Evolutionary conservation across 2,329 filamentous ascomycete species (phyloP), one percentile per base, ranked within the genome.

Genomic region (Huntiella moniliformis): DNA sequence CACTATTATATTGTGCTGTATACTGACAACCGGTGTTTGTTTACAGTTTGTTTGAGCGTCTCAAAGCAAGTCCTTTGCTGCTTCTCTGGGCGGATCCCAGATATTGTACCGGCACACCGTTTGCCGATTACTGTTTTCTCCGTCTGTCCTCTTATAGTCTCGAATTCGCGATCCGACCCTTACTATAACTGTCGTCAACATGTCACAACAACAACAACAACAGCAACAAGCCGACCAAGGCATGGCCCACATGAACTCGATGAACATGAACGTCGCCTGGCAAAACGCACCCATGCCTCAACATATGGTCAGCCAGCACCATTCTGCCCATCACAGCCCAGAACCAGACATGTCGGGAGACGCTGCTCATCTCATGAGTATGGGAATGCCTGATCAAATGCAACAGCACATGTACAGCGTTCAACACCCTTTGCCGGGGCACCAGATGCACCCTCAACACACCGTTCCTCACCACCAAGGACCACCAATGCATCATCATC

Each of bases 371-470:
- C 35, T 49, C 2, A 45, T 49, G 34, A 34, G 43, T 5, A 49
- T 49, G 38, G 42, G 32, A 16, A 49, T 49, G 47, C 38, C 47
- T 2, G 39, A 43, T 32, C 47, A 46, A 31, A 46, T 49, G 34
- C 43, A 45, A 10, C 42, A 45, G 6, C 42, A 48, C 15, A 43
- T 48, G 35, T 42, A 42, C 33, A 36, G 28, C 35, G 40, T 44
- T n/a, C 46, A 48, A 40, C 46, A 43, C 28, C 46, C 39, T 15
- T 39, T 49, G 13, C 33, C 43, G 5, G 38, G 42, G 18, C 43
- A 45, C 7, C 43, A 43, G n/a, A n/a, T 22, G 22, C 46, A 44
- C 18, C 16, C 39, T n/a, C 47, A 49, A 34, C 47, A 43, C 13
- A 12, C 36, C 15, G 34, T 45, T 6, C 36, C 31, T 18, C 46